Percentiles rank a stretch among this genome's conserved stretches.
These are phyloP conservation scores for Apiospora koreana DNA, from an alignment of 2,329 filamentous ascomycete species.

Conservation along the genomic window DNA sequence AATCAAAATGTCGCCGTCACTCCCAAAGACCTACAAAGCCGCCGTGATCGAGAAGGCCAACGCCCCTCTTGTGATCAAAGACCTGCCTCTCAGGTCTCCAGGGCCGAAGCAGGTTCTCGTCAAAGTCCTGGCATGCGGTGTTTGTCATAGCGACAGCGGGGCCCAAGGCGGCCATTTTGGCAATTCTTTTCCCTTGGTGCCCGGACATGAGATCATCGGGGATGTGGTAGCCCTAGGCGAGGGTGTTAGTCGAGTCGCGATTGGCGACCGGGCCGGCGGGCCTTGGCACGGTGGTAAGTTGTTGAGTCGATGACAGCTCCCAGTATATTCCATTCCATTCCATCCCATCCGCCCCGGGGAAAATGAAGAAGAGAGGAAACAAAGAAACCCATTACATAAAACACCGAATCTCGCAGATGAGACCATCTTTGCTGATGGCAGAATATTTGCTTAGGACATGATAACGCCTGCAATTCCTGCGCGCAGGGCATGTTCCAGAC, in stretches of 20 bases:
- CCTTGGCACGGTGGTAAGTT: slow-evolving; percentile 65
- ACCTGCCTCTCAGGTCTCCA: slow-evolving; percentile 59
- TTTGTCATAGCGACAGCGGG: slow-evolving; percentile 65
- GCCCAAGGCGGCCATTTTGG: slow-evolving; percentile 52
- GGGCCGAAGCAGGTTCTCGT: slow-evolving; percentile 62
- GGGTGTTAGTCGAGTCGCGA: slow-evolving; percentile 56
- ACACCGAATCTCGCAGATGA: too few species aligned
- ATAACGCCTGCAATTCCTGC: slow-evolving; percentile 63
- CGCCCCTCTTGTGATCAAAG: slow-evolving; percentile 56
- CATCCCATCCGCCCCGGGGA: too few species aligned
- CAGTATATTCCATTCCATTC: too few species aligned
- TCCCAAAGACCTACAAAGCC: slow-evolving; percentile 69
- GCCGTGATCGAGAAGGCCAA: slow-evolving; percentile 58
- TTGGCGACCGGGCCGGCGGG: slow-evolving; percentile 68
- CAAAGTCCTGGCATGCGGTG: slow-evolving; percentile 71
- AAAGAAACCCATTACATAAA: too few species aligned
- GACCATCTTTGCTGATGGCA: too few species aligned
- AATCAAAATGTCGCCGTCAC: slow-evolving; percentile 29
- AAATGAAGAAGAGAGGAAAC: too few species aligned
- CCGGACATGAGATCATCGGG: slow-evolving; percentile 74
- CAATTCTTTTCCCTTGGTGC: slow-evolving; percentile 59
- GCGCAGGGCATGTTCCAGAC: slow-evolving; percentile 66
- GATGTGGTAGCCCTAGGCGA: slow-evolving; percentile 63
- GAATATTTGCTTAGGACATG: too few species aligned
- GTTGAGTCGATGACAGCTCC: neutral